Evolutionary conservation across 225 moss, liverwort and hornwort species (phyloP).

Genomic region (Neckera pumila): DNA sequence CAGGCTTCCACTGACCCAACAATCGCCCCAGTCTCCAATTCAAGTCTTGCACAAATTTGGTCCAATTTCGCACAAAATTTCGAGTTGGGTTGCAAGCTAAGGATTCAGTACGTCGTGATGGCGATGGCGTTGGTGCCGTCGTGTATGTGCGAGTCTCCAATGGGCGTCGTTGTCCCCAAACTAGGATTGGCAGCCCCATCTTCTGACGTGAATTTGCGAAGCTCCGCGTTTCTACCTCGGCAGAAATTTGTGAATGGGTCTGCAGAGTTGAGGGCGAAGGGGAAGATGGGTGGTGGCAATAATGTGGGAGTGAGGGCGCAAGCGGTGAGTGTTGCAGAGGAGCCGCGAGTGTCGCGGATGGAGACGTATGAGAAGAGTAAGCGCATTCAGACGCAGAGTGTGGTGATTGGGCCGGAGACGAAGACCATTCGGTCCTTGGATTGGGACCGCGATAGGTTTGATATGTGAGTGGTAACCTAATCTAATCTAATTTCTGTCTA

Average conservation of each 20-base stretch:
- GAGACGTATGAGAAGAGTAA: conserved; percentile 51
- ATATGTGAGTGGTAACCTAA: conserved; percentile 36
- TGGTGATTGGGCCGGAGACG: conserved; percentile 55
- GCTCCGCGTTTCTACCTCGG: neutral
- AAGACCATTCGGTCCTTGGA: conserved; percentile 82
- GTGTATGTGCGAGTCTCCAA: conserved; percentile 3
- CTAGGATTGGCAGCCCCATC: neutral
- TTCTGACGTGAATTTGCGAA: neutral
- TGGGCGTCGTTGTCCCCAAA: neutral
- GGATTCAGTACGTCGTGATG: neutral
- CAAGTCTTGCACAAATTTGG: neutral
- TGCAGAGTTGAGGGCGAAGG: neutral
- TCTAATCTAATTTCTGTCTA: neutral
- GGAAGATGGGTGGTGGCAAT: neutral
- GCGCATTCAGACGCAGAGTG: conserved; percentile 71
- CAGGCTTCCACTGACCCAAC: neutral
- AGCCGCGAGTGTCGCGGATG: conserved; percentile 50
- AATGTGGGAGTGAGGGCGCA: conserved; percentile 10
- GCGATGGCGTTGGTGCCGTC: conserved; percentile 6
- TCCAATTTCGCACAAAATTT: neutral
- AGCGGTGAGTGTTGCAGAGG: conserved; percentile 25
- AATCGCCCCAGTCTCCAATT: neutral
- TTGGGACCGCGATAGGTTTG: conserved; percentile 95
- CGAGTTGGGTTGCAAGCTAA: neutral
- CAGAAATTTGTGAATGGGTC: neutral